Base-by-base conservation (phyloP, 202 grass and related monocot genomes). In the Digitaria exilis region DNA sequence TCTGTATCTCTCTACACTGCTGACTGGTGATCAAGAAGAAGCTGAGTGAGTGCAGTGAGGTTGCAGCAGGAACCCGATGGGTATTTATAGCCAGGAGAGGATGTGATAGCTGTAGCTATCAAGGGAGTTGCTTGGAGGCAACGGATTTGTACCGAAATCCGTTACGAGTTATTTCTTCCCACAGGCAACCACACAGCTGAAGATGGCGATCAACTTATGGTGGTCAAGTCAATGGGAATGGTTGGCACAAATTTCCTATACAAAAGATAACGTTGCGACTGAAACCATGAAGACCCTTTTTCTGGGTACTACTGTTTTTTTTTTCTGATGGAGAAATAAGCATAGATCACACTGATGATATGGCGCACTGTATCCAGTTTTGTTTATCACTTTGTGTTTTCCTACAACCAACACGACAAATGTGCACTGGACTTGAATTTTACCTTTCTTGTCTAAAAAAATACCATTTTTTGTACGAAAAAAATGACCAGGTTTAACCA, bases 81-180 rank as follows among this genome's bases (percentile, higher is more conserved):
- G 17, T 51, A 82, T 76, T 82, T 87, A 76, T 76, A 81, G 84
- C 44, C 21, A 39, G 2, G 32, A 49, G 26, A 37, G 21, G 4
- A 25, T 26, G 17, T 6, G 31, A 4, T 48, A 7, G 2, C 39
- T 57, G 50, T 31, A 52, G 70, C 71, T 73, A 10, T 52, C 55
- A 50, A 19, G 64, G 52, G 69, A 37, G 62, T 82, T 87, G 71
- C 85, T 77, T 82, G 52, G 54, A 24, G 79, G 55, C 79, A 64
- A 52, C 18, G 55, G 63, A 30, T 57, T 24, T 31, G 22, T 87
- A 76, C 72, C 85, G 3, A 61, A 77, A 31, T 87, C 55, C 30
- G 41, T 76, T 51, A 68, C 17, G 69, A 45, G 41, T 31, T 6
- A 8, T 46, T 15, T 25, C 22, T 37, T 42, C 21, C 15, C 4